A percentile compares a stretch with the other conserved stretches of the same genome.
Evolutionary conservation across 2,329 filamentous ascomycete genomes (phyloP).

Genomic region (Fusarium poae): DNA sequence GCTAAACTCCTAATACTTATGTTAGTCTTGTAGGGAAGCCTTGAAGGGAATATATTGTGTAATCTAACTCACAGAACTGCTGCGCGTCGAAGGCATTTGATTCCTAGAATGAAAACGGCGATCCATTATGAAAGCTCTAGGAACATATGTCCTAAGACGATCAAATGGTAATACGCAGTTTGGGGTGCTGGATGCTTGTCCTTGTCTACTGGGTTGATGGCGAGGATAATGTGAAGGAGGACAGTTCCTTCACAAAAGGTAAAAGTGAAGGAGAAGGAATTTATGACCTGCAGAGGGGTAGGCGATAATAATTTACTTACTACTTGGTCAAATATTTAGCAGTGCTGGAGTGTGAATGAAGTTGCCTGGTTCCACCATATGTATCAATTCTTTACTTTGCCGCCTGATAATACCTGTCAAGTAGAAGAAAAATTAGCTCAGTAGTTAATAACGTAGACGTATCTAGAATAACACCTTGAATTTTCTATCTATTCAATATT

Average conservation of each 20-base stretch:
- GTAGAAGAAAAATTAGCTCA: background rate
- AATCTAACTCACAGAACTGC: background rate
- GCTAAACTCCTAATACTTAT: background rate
- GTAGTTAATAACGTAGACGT: background rate
- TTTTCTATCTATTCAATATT: background rate
- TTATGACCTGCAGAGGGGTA: background rate
- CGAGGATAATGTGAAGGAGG: background rate
- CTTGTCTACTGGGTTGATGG: too few species aligned
- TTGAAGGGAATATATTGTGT: background rate
- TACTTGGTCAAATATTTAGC: background rate
- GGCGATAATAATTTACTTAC: background rate
- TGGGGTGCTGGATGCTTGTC: background rate
- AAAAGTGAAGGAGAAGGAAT: background rate
- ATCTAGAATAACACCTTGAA: background rate
- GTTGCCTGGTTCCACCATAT: background rate
- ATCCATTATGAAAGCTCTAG: background rate
- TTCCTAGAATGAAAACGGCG: accelerated
- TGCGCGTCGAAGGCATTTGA: background rate
- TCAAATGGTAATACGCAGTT: background rate
- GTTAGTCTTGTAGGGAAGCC: background rate
- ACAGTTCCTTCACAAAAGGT: background rate
- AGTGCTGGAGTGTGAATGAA: background rate
- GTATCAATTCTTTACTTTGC: background rate
- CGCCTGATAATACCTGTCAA: background rate
- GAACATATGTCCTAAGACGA: background rate